Conservation (phyloP, 805 yeast species). For the Saturnispora gosingensis region DNA sequence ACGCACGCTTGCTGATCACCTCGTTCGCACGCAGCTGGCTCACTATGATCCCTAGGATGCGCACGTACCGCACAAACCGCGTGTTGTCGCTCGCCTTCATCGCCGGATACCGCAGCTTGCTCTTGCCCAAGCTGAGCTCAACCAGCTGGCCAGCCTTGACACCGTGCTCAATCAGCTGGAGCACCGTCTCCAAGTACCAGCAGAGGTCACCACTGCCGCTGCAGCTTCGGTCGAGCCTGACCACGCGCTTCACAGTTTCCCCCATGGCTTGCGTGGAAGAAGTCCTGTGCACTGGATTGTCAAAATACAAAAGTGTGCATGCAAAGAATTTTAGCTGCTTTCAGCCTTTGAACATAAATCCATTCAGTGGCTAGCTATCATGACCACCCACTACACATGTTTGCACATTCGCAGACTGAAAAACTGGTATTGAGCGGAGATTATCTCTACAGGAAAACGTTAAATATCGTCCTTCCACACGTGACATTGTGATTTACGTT, state of each 20-base stretch:
- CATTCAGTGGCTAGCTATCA: too few species aligned
- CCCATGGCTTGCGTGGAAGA: background rate
- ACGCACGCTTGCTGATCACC: constrained; percentile 41
- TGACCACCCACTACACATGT: too few species aligned
- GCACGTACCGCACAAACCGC: constrained; percentile 19
- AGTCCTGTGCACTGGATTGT: background rate
- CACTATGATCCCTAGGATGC: constrained; percentile 16
- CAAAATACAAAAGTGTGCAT: background rate
- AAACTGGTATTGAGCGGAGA: too few species aligned
- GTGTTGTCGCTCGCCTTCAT: constrained; percentile 11
- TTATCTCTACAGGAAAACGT: too few species aligned
- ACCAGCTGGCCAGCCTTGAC: constrained; percentile 20
- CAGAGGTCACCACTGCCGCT: background rate
- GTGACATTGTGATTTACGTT: too few species aligned
- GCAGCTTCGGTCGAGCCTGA: background rate
- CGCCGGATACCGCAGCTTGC: constrained; percentile 15
- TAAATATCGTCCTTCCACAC: too few species aligned
- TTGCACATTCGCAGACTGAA: too few species aligned
- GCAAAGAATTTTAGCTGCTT: too few species aligned
- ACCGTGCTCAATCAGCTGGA: constrained; percentile 22
- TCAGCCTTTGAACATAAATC: too few species aligned
- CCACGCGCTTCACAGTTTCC: background rate
- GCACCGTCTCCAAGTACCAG: background rate
- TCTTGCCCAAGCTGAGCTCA: constrained; percentile 11
- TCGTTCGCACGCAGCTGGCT: constrained; percentile 8